Conservation (phyloP, 148 eudicot genomes). For the Polygonum aviculare region DNA sequence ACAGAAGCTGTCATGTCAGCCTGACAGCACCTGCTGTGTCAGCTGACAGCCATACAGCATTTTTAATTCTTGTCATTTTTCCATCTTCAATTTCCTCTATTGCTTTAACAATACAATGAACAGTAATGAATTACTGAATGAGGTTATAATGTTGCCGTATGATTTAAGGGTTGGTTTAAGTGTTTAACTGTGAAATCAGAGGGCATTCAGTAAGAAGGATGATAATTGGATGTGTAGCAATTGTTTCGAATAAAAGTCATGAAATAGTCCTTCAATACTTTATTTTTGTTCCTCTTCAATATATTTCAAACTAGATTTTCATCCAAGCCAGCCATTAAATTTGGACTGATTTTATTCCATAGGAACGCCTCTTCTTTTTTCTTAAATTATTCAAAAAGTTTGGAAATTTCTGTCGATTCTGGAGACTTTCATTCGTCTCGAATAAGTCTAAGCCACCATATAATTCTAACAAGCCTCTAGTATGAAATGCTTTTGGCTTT, state of each 20-base stretch:
- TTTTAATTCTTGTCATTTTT: not conserved
- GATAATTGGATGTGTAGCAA: not conserved
- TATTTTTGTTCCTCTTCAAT: not conserved
- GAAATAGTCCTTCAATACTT: not conserved
- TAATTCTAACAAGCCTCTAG: not conserved
- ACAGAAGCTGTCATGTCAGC: too few species aligned
- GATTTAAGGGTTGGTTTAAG: not conserved
- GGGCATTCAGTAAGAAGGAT: not conserved
- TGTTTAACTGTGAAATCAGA: not conserved
- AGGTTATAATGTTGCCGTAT: not conserved
- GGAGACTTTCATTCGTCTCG: not conserved
- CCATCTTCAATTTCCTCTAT: not conserved
- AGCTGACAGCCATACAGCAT: not conserved
- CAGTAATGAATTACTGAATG: not conserved
- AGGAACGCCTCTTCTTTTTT: not conserved
- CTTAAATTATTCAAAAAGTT: not conserved
- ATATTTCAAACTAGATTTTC: not conserved
- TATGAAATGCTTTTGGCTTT: not conserved
- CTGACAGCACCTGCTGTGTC: too few species aligned
- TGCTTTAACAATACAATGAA: not conserved
- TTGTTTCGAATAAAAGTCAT: not conserved
- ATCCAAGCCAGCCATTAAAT: not conserved
- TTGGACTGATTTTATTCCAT: not conserved
- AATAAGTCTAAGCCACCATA: not conserved
- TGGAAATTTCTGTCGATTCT: not conserved